Percentiles rank a stretch among this genome's conserved stretches.
Conservation (phyloP, 768 basidiomycete genomes). For the Candolleomyces aberdarensis region DNA sequence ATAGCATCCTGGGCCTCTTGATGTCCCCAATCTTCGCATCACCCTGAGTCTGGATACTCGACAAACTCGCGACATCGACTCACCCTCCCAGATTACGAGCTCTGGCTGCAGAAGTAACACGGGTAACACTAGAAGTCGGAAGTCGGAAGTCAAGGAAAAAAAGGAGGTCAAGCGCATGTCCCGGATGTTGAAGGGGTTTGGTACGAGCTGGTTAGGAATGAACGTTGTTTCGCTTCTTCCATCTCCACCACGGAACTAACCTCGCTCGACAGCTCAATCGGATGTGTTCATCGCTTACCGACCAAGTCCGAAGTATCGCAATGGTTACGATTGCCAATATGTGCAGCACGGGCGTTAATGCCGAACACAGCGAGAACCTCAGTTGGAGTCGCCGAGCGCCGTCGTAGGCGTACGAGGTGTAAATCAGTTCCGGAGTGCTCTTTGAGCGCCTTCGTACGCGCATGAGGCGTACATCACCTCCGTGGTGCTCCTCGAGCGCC, state of each 20-base stretch:
- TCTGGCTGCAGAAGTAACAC: conserved; percentile 77
- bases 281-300: conserved; percentile 79
- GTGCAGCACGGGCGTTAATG: too few species aligned
- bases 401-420: too few species aligned
- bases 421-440: too few species aligned
- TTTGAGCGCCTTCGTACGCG: too few species aligned
- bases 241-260: too few species aligned
- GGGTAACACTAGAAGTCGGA: conserved; percentile 82
- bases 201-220: conserved; percentile 77
- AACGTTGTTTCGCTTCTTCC: too few species aligned
- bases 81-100: conserved; percentile 50
- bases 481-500: too few species aligned
- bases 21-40: conserved; percentile 98
- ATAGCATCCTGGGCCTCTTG: conserved; percentile 93
- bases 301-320: conserved; percentile 81
- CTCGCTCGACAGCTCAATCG: conserved; percentile 52
- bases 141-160: conserved; percentile 85
- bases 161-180: conserved; percentile 86
- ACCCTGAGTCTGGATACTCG: conserved; percentile 83
- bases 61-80: too few species aligned
- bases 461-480: too few species aligned
- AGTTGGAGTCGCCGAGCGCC: too few species aligned
- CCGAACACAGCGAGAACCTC: too few species aligned
- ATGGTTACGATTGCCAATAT: conserved; percentile 83
- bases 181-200: conserved; percentile 90